Conservation (phyloP, 2,329 filamentous ascomycete genomes). For the Penicillium hesseltinei region DNA sequence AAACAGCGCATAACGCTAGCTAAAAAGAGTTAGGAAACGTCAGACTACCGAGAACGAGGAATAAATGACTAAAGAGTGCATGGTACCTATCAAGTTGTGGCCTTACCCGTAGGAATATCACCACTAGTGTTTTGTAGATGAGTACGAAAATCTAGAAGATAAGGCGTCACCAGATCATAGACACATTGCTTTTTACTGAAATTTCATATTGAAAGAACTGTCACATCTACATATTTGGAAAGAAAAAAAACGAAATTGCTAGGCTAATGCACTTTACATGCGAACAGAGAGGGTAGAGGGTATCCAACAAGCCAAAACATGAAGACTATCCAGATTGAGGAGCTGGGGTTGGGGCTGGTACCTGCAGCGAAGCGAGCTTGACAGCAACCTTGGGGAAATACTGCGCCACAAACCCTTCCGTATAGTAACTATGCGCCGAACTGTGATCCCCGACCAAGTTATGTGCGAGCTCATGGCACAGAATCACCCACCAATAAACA, state of each 20-base stretch:
- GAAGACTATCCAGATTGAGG: background rate
- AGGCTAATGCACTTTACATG: background rate
- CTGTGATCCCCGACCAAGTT: slow-evolving; percentile 81
- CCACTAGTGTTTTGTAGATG: background rate
- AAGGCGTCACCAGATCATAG: background rate
- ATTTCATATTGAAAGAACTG: background rate
- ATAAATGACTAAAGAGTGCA: background rate
- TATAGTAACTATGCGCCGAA: slow-evolving; percentile 78
- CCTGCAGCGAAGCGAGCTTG: slow-evolving; percentile 44
- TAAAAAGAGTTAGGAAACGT: background rate
- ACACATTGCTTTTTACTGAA: background rate
- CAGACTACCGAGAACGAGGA: background rate
- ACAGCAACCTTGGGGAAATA: slow-evolving; percentile 71
- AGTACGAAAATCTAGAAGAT: background rate
- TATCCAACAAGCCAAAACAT: slow-evolving; percentile 10
- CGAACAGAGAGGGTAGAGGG: background rate
- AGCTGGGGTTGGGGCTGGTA: background rate
- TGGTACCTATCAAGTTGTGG: background rate
- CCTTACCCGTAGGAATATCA: background rate
- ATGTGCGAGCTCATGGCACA: slow-evolving; percentile 94
- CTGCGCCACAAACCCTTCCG: slow-evolving; percentile 73
- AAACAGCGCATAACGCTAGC: background rate
- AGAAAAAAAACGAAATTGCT: background rate
- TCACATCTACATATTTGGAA: background rate
- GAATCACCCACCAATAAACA: slow-evolving; percentile 91